Conservation (phyloP, 148 eudicot genomes). For the Pharnaceum exiguum region DNA sequence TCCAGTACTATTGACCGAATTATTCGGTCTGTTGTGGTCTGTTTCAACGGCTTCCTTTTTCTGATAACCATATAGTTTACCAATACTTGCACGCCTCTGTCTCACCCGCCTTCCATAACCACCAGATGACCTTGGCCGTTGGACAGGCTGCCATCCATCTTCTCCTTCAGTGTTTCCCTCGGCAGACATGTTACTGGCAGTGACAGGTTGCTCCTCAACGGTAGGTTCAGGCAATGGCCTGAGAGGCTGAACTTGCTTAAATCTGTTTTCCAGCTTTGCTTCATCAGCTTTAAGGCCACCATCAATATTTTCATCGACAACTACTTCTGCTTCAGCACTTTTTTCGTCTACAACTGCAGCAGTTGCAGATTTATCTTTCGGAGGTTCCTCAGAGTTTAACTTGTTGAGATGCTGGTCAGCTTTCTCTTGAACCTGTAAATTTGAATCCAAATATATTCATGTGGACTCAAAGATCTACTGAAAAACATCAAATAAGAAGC, state of each 20-base stretch:
- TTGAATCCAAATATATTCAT: neutral
- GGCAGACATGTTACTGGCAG: conserved; percentile 30
- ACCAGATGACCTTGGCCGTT: conserved; percentile 83
- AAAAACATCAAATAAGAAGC: too few species aligned
- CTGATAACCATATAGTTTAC: conserved; percentile 65
- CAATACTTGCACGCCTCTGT: conserved; percentile 53
- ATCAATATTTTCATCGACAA: conserved; percentile 14
- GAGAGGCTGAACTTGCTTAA: conserved; percentile 23
- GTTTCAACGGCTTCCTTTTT: conserved; percentile 65
- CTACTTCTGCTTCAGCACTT: conserved; percentile 30
- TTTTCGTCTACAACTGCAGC: conserved; percentile 38
- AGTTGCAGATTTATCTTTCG: conserved; percentile 31
- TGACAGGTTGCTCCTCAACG: conserved; percentile 18
- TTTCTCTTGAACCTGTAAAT: conserved; percentile 60
- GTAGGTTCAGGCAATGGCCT: conserved; percentile 38
- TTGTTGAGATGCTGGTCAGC: conserved; percentile 35
- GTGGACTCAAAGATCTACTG: too few species aligned
- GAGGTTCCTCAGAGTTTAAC: conserved; percentile 43
- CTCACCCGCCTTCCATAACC: conserved; percentile 65
- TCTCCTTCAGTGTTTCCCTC: conserved; percentile 72
- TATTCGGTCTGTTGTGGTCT: conserved; percentile 50
- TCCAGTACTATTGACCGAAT: conserved; percentile 46
- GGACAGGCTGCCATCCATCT: conserved; percentile 97
- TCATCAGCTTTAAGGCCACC: conserved; percentile 27
- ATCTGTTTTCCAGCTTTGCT: conserved; percentile 4